These are phyloP conservation scores for Centrapalus pauciflorus DNA, from an alignment of 129 eudicot genomes.

Conservation along the genomic window DNA sequence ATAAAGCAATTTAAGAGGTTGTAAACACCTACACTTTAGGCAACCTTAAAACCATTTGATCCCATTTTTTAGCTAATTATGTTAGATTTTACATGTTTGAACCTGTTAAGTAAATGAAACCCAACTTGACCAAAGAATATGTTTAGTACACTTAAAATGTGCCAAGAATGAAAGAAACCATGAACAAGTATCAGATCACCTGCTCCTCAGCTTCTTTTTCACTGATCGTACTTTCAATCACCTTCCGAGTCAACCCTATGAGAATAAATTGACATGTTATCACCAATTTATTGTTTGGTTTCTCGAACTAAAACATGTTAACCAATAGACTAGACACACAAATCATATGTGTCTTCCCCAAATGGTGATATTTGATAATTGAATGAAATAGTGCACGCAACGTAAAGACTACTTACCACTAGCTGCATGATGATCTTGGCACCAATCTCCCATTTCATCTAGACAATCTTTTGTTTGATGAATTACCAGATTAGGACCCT, in stretches of 20 bases:
- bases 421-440: constrained; percentile 63
- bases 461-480: constrained; percentile 68
- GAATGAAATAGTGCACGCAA: not conserved
- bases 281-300: not conserved
- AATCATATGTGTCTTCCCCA: not conserved
- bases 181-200: constrained; percentile 31
- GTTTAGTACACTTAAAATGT: not conserved
- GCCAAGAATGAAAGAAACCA: not conserved
- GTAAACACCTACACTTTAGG: too few species aligned
- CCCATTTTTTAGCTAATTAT: too few species aligned
- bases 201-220: constrained; percentile 86
- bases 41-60: too few species aligned
- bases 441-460: constrained; percentile 78
- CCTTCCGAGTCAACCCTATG: constrained; percentile 69
- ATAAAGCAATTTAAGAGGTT: too few species aligned
- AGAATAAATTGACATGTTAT: not conserved
- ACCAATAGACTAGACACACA: not conserved
- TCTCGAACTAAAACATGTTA: not conserved
- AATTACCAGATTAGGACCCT: constrained; percentile 92
- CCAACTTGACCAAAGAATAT: not conserved
- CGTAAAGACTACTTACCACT: constrained; percentile 48
- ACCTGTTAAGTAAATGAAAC: too few species aligned
- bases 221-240: constrained; percentile 53
- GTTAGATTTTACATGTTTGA: too few species aligned
- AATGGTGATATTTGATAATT: not conserved